Conservation (phyloP, 441 rosid species). For the Capsella rubella region DNA sequence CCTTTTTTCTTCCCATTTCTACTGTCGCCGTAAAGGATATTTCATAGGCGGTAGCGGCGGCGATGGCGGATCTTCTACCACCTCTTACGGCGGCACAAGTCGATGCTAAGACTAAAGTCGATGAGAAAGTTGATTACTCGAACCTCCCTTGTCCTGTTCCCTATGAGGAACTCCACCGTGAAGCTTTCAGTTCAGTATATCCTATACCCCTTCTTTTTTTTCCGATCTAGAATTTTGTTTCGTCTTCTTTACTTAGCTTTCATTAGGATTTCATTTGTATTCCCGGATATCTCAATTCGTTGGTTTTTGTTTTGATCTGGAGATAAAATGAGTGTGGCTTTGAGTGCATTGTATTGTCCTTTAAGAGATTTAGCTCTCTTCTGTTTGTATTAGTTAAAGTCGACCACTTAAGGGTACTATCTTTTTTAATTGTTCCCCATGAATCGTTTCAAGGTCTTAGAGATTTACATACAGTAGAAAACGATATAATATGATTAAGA, state of each 20-base stretch:
- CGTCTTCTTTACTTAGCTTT: not conserved
- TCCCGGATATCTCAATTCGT: conserved; percentile 18
- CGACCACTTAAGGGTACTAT: not conserved
- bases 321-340: conserved; percentile 21
- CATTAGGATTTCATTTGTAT: not conserved
- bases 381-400: conserved; percentile 8
- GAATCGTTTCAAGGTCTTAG: not conserved
- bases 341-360: conserved; percentile 21
- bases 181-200: conserved; percentile 71
- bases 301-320: conserved; percentile 37
- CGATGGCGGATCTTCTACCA: conserved; percentile 66
- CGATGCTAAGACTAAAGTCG: conserved; percentile 45
- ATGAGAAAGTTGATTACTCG: conserved; percentile 73
- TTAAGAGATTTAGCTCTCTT: conserved; percentile 20
- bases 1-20: conserved; percentile 8
- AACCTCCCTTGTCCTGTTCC: conserved; percentile 93
- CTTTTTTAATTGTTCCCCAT: not conserved
- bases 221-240: conserved; percentile 16
- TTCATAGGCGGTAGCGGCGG: conserved; percentile 34
- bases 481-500: not conserved
- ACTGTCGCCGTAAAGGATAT: conserved; percentile 39
- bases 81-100: conserved; percentile 38
- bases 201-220: not conserved
- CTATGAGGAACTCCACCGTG: conserved; percentile 92
- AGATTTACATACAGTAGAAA: conserved; percentile 4